Base-by-base conservation (phyloP, 371 early-diverging fungal species). In the Mortierella sp. region DNA sequence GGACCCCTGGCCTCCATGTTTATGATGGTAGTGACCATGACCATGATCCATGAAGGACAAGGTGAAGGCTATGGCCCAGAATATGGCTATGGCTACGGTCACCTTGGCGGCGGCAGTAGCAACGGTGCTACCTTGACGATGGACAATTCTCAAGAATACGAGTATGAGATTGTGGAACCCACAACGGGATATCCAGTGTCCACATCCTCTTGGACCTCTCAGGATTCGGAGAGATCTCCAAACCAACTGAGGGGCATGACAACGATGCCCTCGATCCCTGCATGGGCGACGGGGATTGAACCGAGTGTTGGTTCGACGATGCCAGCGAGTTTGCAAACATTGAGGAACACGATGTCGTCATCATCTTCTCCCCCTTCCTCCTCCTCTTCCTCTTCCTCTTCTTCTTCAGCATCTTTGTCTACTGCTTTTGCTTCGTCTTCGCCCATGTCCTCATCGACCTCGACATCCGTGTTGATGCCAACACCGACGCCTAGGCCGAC, bases 131-230 rank as follows among this genome's bases (percentile, higher is more conserved):
- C 37, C 37, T 37, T 37, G n/a, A n/a, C n/a, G n/a, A 37, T 37
- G 37, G 37, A 37, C 5, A 37, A 37, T 37, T 37, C 37, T 37
- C 37, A 37, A 37, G 68, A 60, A 18, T 68, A 61, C 19, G 68
- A 68, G 28, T 68, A 61, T 56, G 68, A 68, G 23, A 61, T 68
- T 0, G 61, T 60, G 48, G 68, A 61, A 30, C 26, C 55, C 25
- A 25, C 55, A 44, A 63, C 63, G 16, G 55, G 53, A 21, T 23
- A 23, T 43, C 28, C 61, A 61, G 28, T 37, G 7, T 14, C 29
- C 14, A 16, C 57, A 30, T 9, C 56, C 7, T 47, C 21, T 30
- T 11, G n/a, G 11, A 26, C 37, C 14, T 30, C 19, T n/a, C 37
- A 29, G 43, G 43, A 30, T 57, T 37, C 57, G 43, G 37, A 43